Evolutionary conservation across 2,329 filamentous ascomycete species (phyloP), one percentile per base, ranked within the genome.

Genomic region (Fusarium torulosum): DNA sequence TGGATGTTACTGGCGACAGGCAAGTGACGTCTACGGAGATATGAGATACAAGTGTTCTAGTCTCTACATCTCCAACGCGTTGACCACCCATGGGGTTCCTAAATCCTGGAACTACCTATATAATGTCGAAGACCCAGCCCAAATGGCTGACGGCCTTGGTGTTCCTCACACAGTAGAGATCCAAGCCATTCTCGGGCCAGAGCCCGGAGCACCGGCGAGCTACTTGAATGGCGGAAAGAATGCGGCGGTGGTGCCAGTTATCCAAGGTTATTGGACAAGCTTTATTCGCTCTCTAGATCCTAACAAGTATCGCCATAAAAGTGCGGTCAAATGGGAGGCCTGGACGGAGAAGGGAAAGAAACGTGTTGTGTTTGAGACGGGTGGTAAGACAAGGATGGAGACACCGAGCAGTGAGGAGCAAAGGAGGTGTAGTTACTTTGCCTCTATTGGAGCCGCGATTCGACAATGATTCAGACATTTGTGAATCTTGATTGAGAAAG

Each of bases 181-280:
- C 0, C 83, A 85, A 49, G 88, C 90, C 0, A 87, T 94, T 50
- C 93, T 88, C 80, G 91, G 91, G 0, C 86, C 88, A 0, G 79
- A 83, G 5, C 85, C 90, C 72, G 81, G 84, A 4, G 58, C 83
- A 2, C 89, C 90, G 0, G 72, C 73, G 4, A 89, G 85, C 45
- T 93, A 92, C 69, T 75, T 75, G 9, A 74, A 79, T 0, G 81
- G 80, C 4, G 80, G 79, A 15, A 76, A 78, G 15, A 93, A 93
- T 66, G 83, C 79, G 2, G 73, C 74, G 0, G 87, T 91, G 7
- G 82, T 91, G 2, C 81, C 85, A 0, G 78, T 90, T 0, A 84
- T 91, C 27, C 89, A 92, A 72, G 84, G 82, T 0, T 94, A 93
- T 76, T 94, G 90, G 90, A 86, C 88, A 2, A 91, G 88, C 66